phyloP scores from a whole-genome alignment of 2,329 filamentous ascomycete species.

The Fusarium buharicum region DNA sequence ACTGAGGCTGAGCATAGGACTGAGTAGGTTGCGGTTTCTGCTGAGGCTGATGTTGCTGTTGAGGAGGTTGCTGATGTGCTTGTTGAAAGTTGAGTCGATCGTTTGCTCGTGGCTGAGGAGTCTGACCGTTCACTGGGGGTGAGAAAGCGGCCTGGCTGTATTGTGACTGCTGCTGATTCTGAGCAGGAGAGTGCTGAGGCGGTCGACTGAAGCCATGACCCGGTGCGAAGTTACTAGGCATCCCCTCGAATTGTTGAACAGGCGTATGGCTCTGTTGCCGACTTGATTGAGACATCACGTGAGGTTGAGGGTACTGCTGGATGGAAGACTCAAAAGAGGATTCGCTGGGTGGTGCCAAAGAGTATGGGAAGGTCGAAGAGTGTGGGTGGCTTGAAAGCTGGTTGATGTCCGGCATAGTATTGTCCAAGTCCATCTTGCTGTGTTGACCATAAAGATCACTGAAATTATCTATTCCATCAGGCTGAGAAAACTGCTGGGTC shows the following conservation, averaged over 20 bases:
- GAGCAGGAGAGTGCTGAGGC: conserved; percentile 47
- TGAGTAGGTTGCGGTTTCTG: conserved; percentile 37
- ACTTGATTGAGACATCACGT: conserved; percentile 48
- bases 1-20: conserved; percentile 39
- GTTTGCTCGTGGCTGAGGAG: conserved; percentile 41
- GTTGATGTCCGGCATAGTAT: conserved; percentile 46
- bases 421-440: conserved; percentile 47
- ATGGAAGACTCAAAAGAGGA: conserved; percentile 49
- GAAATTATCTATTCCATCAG: conserved; percentile 53
- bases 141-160: conserved; percentile 43
- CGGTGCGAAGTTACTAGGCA: conserved; percentile 45
- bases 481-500: conserved; percentile 50
- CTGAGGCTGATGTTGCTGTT: conserved; percentile 25
- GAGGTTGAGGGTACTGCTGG: conserved; percentile 49
- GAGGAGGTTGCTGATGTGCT: conserved; percentile 36
- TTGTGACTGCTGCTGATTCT: conserved; percentile 43
- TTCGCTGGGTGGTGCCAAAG: conserved; percentile 49
- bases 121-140: conserved; percentile 44
- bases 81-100: conserved; percentile 42
- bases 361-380: conserved; percentile 50
- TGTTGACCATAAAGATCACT: conserved; percentile 53
- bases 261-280: conserved; percentile 51
- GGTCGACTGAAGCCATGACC: conserved; percentile 43
- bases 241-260: conserved; percentile 48
- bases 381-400: conserved; percentile 49